Percentiles rank a stretch among this genome's conserved stretches.
Evolutionary conservation across 2,329 filamentous ascomycete genomes (phyloP).

Genomic region (Fusarium keratoplasticum): DNA sequence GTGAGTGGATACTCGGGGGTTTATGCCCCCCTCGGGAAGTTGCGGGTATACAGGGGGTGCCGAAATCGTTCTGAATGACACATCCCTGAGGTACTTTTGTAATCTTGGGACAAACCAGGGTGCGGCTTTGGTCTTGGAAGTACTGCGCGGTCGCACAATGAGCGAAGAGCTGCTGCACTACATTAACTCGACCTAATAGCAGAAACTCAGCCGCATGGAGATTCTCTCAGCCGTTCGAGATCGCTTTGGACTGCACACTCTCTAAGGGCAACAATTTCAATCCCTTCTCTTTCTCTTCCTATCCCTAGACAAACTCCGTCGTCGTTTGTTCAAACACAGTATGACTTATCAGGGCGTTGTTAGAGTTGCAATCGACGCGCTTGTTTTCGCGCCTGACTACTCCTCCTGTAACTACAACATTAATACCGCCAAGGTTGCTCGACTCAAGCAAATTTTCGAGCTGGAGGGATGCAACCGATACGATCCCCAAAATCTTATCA

Average conservation of each 20-base stretch:
- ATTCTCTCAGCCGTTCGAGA: background rate
- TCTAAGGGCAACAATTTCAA: background rate
- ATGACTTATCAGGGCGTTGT: background rate
- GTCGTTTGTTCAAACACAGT: background rate
- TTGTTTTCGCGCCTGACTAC: conserved; percentile 2
- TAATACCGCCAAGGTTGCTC: background rate
- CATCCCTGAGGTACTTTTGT: background rate
- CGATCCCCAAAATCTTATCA: conserved; percentile 1
- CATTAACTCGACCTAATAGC: background rate
- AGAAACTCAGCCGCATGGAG: background rate
- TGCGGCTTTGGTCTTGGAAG: background rate
- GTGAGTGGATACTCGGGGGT: background rate
- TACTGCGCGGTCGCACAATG: background rate
- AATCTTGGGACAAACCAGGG: background rate
- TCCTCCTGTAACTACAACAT: conserved; percentile 6
- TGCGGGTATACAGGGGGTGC: background rate
- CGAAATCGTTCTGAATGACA: background rate
- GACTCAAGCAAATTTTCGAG: conserved; percentile 14
- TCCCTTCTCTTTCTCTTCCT: background rate
- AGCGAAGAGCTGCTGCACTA: background rate
- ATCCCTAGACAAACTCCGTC: background rate
- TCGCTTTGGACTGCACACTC: background rate
- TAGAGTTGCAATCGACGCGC: background rate
- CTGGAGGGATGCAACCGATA: background rate
- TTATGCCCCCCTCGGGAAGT: background rate